Conservation (phyloP, 139 green algal genomes). For the Picochlorum costavermella region DNA sequence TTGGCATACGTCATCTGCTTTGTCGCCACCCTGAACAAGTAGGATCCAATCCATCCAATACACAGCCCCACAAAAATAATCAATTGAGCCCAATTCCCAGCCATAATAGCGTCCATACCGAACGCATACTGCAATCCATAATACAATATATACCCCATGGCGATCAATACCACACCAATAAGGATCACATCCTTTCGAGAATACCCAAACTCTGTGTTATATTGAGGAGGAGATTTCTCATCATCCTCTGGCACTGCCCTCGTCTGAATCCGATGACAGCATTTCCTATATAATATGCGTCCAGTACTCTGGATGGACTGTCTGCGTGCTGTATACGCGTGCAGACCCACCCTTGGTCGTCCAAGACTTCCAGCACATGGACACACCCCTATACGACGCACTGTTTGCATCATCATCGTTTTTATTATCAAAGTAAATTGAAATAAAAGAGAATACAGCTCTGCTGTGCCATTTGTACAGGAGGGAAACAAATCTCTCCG, state of each 20-base stretch:
- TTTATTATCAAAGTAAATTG: no score
- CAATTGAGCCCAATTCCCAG: constrained; percentile 80
- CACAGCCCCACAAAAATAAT: constrained; percentile 78
- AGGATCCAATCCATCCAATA: constrained; percentile 77
- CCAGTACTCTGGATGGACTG: no score
- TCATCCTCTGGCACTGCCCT: not conserved
- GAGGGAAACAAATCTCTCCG: no score
- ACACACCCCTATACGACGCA: no score
- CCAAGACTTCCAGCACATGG: no score
- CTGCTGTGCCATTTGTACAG: no score
- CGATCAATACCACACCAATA: constrained; percentile 70
- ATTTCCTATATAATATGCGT: no score
- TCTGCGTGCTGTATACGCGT: no score
- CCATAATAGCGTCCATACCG: constrained; percentile 63
- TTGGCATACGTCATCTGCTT: constrained; percentile 99
- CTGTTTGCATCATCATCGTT: no score
- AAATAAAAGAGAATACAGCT: no score
- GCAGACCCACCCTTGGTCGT: no score
- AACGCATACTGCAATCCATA: constrained; percentile 70
- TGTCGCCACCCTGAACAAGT: constrained; percentile 90
- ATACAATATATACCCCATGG: constrained; percentile 67
- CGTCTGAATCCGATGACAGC: no score
- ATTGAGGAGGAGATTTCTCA: constrained; percentile 20
- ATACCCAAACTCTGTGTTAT: constrained; percentile 86
- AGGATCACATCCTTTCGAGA: constrained; percentile 82